phyloP scores from a whole-genome alignment of 257 asterid genomes.

The Eustoma russellianum region DNA sequence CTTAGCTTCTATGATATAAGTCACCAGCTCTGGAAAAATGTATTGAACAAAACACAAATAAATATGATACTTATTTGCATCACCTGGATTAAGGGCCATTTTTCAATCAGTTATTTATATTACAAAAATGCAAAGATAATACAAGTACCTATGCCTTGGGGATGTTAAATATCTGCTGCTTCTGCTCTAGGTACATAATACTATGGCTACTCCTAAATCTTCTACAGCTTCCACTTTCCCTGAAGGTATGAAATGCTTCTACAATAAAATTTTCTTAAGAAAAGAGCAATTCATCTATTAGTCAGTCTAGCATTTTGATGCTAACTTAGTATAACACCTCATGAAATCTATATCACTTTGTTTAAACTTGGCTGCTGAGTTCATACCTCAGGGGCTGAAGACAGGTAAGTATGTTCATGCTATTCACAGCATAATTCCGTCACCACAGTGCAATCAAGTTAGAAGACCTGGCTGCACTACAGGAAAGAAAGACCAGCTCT shows the following conservation, averaged over 20 bases:
- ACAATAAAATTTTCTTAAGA: neutral
- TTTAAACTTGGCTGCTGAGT: neutral
- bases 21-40: too few species aligned
- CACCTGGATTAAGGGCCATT: neutral
- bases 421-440: constrained; percentile 2
- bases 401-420: constrained; percentile 4
- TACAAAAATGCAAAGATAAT: neutral
- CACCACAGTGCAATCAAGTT: constrained; percentile 4
- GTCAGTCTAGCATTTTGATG: constrained; percentile 12
- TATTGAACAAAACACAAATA: too few species aligned
- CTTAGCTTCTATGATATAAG: too few species aligned
- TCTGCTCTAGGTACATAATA: neutral
- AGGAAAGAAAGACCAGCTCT: constrained; percentile 41
- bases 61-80: too few species aligned
- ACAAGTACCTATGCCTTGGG: neutral
- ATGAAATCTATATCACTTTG: neutral
- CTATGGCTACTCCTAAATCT: constrained; percentile 12
- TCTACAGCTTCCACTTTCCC: constrained; percentile 4
- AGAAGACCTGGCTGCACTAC: constrained; percentile 34
- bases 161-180: constrained; percentile 4
- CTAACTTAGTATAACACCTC: constrained; percentile 7
- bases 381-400: constrained; percentile 2
- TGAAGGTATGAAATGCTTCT: constrained; percentile 14
- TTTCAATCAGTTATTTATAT: constrained; percentile 14
- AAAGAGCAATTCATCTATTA: neutral